Evolutionary conservation across 2,329 filamentous ascomycete genomes (phyloP).

Genomic region (Fusarium sp.): DNA sequence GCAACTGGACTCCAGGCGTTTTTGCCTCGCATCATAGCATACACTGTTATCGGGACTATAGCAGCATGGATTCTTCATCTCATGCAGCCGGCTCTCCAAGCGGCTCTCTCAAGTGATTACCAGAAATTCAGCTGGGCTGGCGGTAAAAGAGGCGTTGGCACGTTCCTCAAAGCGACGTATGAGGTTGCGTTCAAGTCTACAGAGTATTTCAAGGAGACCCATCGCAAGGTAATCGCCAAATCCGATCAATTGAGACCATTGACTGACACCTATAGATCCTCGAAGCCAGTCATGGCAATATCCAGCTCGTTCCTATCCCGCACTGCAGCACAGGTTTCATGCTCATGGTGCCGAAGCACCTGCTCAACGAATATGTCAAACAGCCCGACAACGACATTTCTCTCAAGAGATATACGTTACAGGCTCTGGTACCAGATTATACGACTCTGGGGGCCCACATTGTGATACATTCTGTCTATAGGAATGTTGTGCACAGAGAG

Average conservation of each 20-base stretch:
- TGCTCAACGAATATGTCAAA: slow-evolving; percentile 31
- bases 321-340: slow-evolving; percentile 33
- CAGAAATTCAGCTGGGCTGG: slow-evolving; percentile 27
- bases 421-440: slow-evolving; percentile 29
- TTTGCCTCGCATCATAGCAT: slow-evolving; percentile 19
- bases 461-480: slow-evolving; percentile 32
- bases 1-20: neutral
- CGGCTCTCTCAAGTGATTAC: slow-evolving; percentile 21
- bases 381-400: slow-evolving; percentile 33
- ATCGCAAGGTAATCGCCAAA: neutral
- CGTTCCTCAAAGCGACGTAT: slow-evolving; percentile 24
- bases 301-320: slow-evolving; percentile 30
- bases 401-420: slow-evolving; percentile 31
- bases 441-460: slow-evolving; percentile 29
- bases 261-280: slow-evolving; percentile 9
- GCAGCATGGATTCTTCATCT: slow-evolving; percentile 28
- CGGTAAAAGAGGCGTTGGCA: slow-evolving; percentile 22
- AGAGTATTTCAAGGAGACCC: slow-evolving; percentile 25
- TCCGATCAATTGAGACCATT: accelerated
- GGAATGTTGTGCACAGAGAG: slow-evolving; percentile 29
- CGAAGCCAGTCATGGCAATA: slow-evolving; percentile 20
- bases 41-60: slow-evolving; percentile 17
- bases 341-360: slow-evolving; percentile 31
- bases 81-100: slow-evolving; percentile 24
- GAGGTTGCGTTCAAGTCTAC: slow-evolving; percentile 23